A percentile compares a stretch with the other conserved stretches of the same genome.
Conservation (phyloP, 352 stramenopile genomes). For the Pythium insidiosum region DNA sequence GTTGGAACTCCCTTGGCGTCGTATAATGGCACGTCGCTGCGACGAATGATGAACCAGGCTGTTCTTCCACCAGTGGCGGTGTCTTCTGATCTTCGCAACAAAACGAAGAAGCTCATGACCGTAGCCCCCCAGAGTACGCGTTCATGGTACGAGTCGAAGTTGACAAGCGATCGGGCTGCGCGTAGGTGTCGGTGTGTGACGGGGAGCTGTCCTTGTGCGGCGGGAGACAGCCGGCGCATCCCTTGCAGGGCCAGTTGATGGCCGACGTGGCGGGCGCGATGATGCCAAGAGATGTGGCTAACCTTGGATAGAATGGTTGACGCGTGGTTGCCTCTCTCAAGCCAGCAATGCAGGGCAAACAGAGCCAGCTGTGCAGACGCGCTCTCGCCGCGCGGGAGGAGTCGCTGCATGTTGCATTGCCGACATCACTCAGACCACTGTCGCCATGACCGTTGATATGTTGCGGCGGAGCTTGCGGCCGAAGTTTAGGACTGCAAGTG, state of each 20-base stretch:
- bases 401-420: no score
- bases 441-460: no score
- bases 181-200: slow-evolving; percentile 6
- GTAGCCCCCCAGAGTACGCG: slow-evolving; percentile 14
- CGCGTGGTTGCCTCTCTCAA: no score
- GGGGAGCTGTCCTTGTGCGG: not conserved
- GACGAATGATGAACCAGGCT: slow-evolving; percentile 7
- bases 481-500: no score
- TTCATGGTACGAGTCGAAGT: slow-evolving; percentile 10
- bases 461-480: no score
- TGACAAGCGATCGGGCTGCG: not conserved
- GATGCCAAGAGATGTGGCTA: slow-evolving; percentile 13
- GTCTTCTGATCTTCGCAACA: slow-evolving; percentile 5
- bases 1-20: no score
- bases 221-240: slow-evolving; percentile 3
- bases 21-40: slow-evolving; percentile 7
- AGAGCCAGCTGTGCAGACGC: no score
- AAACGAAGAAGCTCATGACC: slow-evolving; percentile 14
- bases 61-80: not conserved
- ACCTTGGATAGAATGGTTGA: slow-evolving; percentile 11
- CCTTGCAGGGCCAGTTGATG: slow-evolving; percentile 7
- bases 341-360: no score
- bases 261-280: slow-evolving; percentile 2
- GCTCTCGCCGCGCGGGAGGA: no score
- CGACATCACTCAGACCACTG: no score